A percentile compares a stretch with the other conserved stretches of the same genome.
Conservation (phyloP, 495 filamentous ascomycete genomes). For the Hyphodiscus hymeniophilus region DNA sequence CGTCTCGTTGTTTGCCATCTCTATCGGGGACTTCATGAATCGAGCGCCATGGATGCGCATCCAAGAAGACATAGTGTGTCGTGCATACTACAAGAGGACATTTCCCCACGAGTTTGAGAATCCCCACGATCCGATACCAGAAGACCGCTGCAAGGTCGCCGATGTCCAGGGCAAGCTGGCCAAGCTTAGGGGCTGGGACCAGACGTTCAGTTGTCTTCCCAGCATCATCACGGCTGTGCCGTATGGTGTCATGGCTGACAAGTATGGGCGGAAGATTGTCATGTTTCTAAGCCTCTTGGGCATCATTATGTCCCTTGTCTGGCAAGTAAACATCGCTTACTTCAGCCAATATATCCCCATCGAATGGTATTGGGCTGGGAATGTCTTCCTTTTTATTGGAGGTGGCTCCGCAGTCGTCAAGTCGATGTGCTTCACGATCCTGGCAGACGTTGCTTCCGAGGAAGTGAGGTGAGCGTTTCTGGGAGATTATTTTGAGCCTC, state of each 20-base stretch:
- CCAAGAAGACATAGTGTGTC: neutral
- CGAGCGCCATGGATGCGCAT: slow-evolving; percentile 1
- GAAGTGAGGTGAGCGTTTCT: neutral
- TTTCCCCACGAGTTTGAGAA: neutral
- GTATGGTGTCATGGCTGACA: slow-evolving; percentile 2
- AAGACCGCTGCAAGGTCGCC: neutral
- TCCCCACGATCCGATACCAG: neutral
- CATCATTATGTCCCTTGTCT: neutral
- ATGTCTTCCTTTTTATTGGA: slow-evolving; percentile 6
- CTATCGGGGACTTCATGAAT: neutral
- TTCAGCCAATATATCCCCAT: neutral
- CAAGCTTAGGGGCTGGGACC: neutral
- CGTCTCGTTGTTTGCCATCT: neutral
- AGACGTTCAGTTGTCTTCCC: neutral
- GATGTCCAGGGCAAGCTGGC: neutral
- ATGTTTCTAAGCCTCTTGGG: neutral
- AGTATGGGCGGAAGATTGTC: slow-evolving; percentile 5
- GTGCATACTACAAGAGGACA: neutral
- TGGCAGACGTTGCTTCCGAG: slow-evolving; percentile 8
- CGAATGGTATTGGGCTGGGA: slow-evolving; percentile 6
- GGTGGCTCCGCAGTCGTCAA: slow-evolving; percentile 4
- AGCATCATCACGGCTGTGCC: neutral
- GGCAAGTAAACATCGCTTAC: neutral
- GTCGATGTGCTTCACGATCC: slow-evolving; percentile 1
- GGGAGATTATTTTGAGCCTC: neutral